A percentile compares a stretch with the other conserved stretches of the same genome.
Conservation (phyloP, 305 asterid genomes). For the Solanum hybrid region DNA sequence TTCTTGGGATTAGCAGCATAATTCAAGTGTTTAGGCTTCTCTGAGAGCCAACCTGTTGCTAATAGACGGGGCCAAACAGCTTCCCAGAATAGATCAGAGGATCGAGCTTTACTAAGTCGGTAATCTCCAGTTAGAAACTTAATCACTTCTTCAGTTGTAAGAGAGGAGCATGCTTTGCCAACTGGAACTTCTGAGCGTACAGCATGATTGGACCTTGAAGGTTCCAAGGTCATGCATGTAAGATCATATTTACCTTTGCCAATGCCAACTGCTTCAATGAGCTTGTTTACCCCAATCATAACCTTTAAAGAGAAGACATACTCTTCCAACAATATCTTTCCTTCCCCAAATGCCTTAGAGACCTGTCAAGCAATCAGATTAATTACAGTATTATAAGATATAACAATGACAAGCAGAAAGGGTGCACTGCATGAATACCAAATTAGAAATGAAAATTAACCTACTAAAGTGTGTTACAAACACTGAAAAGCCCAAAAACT, state of each 20-base stretch:
- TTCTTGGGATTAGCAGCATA: slow-evolving; percentile 26
- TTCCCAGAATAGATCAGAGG: slow-evolving; percentile 71
- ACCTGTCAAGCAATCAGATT: slow-evolving; percentile 30
- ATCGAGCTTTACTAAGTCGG: slow-evolving; percentile 64
- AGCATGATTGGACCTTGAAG: slow-evolving; percentile 33
- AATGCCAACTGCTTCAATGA: slow-evolving; percentile 56
- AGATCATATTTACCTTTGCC: slow-evolving; percentile 66
- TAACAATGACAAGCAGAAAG: neutral
- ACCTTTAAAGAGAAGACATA: slow-evolving; percentile 43
- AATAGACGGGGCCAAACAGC: slow-evolving; percentile 84
- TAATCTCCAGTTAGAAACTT: slow-evolving; percentile 61
- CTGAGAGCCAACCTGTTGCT: slow-evolving; percentile 80
- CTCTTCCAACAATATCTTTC: slow-evolving; percentile 38
- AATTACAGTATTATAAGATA: neutral
- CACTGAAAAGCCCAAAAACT: neutral
- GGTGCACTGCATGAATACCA: neutral
- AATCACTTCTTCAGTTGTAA: slow-evolving; percentile 42
- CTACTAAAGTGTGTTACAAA: neutral
- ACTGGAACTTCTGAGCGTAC: slow-evolving; percentile 48
- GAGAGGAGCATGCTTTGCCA: slow-evolving; percentile 59
- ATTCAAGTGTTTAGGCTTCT: slow-evolving; percentile 46
- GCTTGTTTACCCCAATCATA: slow-evolving; percentile 33
- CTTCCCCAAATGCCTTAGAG: slow-evolving; percentile 40
- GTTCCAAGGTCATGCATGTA: slow-evolving; percentile 41
- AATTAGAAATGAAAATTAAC: neutral